These are phyloP conservation scores for Nicotiana tomentosiformis DNA, from an alignment of 257 asterid species.

Conservation along the genomic window DNA sequence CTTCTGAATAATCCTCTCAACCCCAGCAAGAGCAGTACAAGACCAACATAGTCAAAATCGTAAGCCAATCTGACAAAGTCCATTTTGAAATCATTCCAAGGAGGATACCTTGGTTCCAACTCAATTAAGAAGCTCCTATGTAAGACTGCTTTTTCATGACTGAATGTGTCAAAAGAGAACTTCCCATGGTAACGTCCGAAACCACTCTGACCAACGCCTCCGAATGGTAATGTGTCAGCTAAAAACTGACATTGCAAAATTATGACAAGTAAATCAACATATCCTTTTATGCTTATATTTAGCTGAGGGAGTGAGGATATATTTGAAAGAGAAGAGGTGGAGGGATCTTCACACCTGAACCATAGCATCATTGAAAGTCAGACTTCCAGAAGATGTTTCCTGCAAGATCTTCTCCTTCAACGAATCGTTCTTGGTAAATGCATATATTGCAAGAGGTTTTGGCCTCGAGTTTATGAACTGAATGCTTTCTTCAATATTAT, in stretches of 20 bases:
- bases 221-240: slow-evolving; percentile 71
- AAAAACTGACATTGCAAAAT: slow-evolving; percentile 44
- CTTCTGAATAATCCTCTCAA: slow-evolving; percentile 22
- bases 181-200: slow-evolving; percentile 87
- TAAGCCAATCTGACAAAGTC: slow-evolving; percentile 69
- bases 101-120: slow-evolving; percentile 81
- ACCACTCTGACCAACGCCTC: slow-evolving; percentile 89
- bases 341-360: slow-evolving; percentile 47
- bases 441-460: slow-evolving; percentile 78
- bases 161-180: slow-evolving; percentile 79
- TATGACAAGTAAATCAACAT: not conserved
- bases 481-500: slow-evolving; percentile 73
- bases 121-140: slow-evolving; percentile 56
- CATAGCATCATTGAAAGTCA: slow-evolving; percentile 74
- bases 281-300: not conserved
- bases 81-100: slow-evolving; percentile 82
- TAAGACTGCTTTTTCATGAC: slow-evolving; percentile 84
- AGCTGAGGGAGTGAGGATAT: not conserved
- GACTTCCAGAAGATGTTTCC: slow-evolving; percentile 82
- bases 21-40: slow-evolving; percentile 55
- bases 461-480: slow-evolving; percentile 61
- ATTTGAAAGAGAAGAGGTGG: not conserved
- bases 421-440: slow-evolving; percentile 58
- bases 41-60: slow-evolving; percentile 42
- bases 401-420: slow-evolving; percentile 51